Evolutionary conservation across 768 basidiomycete genomes (phyloP).

Genomic region (Omphalotus guepiniiformis): DNA sequence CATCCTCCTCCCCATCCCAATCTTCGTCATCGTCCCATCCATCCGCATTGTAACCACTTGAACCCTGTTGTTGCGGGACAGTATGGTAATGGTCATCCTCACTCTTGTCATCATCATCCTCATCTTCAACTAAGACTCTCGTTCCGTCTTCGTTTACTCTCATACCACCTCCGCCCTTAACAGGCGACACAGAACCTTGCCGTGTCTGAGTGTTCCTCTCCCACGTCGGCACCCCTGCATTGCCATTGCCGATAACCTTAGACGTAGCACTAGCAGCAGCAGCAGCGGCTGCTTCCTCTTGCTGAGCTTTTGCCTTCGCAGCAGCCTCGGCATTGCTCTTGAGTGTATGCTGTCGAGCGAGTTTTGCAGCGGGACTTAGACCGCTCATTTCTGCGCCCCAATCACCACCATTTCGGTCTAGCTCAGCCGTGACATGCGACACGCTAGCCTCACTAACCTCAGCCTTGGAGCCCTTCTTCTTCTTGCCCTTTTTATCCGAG

Average conservation of each 20-base stretch:
- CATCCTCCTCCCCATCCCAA: constrained; percentile 68
- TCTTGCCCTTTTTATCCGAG: constrained; percentile 35
- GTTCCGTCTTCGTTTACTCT: constrained; percentile 64
- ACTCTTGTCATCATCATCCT: constrained; percentile 57
- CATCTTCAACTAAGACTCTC: constrained; percentile 63
- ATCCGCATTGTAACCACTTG: constrained; percentile 36
- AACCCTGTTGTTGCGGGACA: constrained; percentile 27
- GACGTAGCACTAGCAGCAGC: constrained; percentile 29
- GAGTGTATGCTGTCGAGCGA: constrained; percentile 88
- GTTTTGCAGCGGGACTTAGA: constrained; percentile 83
- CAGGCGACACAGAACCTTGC: constrained; percentile 42
- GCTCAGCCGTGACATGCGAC: constrained; percentile 80
- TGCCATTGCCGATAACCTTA: constrained; percentile 21
- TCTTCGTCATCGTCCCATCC: constrained; percentile 81
- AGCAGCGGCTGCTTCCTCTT: constrained; percentile 47
- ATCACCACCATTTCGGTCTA: constrained; percentile 61
- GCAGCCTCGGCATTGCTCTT: constrained; percentile 82
- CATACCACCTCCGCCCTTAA: constrained; percentile 34
- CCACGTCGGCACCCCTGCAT: constrained; percentile 60
- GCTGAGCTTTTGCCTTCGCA: constrained; percentile 55
- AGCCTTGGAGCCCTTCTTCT: constrained; percentile 59
- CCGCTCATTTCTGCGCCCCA: constrained; percentile 69
- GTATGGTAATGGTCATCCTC: constrained; percentile 46
- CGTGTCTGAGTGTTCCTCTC: constrained; percentile 75
- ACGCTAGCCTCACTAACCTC: constrained; percentile 66